phyloP scores from a whole-genome alignment of 768 basidiomycete genomes.

The Asterophora parasitica region DNA sequence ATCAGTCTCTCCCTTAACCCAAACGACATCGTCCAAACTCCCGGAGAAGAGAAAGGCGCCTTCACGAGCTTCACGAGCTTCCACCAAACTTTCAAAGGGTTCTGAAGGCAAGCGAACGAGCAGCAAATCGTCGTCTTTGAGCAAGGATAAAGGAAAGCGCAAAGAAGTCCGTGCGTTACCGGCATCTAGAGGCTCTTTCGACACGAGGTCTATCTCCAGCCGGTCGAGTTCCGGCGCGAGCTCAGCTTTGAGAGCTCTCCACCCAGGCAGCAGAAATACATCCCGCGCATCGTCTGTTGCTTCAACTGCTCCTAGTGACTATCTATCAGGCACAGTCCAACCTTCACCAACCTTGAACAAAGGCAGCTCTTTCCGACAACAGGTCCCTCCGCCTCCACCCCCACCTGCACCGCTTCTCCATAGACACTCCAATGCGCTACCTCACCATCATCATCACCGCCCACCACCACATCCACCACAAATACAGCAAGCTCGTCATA shows the following conservation, averaged over 20 bases:
- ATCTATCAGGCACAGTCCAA: slow-evolving; percentile 17
- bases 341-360: slow-evolving; percentile 29
- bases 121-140: slow-evolving; percentile 11
- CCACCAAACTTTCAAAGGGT: slow-evolving; percentile 11
- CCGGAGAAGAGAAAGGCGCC: slow-evolving; percentile 7
- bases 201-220: slow-evolving; percentile 18
- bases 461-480: slow-evolving; percentile 26
- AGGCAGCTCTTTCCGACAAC: slow-evolving; percentile 16
- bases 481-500: slow-evolving; percentile 20
- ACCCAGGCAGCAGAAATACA: slow-evolving; percentile 22
- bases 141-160: slow-evolving; percentile 31
- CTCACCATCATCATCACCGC: slow-evolving; percentile 29
- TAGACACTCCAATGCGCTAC: slow-evolving; percentile 14
- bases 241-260: slow-evolving; percentile 30
- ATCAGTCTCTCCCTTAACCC: slow-evolving; percentile 4
- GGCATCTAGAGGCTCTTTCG: slow-evolving; percentile 12
- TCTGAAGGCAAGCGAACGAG: slow-evolving; percentile 2
- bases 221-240: slow-evolving; percentile 36
- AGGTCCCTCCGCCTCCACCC: slow-evolving; percentile 13
- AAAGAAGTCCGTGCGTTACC: slow-evolving; percentile 20
- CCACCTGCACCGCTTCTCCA: slow-evolving; percentile 20
- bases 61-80: background rate
- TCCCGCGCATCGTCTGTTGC: slow-evolving; percentile 50
- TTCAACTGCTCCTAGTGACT: slow-evolving; percentile 30
- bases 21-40: slow-evolving; percentile 8